phyloP scores from a whole-genome alignment of 1,284 basidiomycete species.

The Ceratobasidium sp. region DNA sequence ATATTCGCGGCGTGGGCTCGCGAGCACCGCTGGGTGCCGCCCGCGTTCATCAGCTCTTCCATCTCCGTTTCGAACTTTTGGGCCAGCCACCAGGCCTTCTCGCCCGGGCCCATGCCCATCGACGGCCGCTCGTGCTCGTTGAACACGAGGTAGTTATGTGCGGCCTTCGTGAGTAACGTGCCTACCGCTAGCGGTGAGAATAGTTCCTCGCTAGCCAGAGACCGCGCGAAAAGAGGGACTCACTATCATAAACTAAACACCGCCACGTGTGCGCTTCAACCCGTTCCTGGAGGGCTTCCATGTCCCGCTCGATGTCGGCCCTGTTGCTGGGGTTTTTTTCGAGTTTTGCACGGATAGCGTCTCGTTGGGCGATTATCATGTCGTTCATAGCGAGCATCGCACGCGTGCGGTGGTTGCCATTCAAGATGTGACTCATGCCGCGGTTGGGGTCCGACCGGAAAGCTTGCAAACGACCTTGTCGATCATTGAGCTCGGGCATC shows the following conservation, averaged over 20 bases:
- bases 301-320: constrained; percentile 8
- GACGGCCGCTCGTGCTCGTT: neutral
- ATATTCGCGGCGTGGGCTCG: neutral
- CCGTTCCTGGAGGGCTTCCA: neutral
- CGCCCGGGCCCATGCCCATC: neutral
- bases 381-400: neutral
- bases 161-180: neutral
- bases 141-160: neutral
- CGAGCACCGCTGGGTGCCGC: neutral
- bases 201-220: no score
- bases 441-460: no score
- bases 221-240: neutral
- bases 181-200: neutral
- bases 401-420: neutral
- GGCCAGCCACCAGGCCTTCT: neutral
- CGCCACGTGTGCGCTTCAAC: neutral
- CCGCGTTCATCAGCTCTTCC: neutral
- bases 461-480: constrained; percentile 23
- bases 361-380: neutral
- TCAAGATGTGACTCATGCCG: neutral
- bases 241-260: neutral
- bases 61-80: neutral
- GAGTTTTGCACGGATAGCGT: neutral
- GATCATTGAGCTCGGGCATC: neutral
- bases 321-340: neutral